phyloP scores from a whole-genome alignment of 2,329 filamentous ascomycete species.

The Chaetoscypha palmicola region DNA sequence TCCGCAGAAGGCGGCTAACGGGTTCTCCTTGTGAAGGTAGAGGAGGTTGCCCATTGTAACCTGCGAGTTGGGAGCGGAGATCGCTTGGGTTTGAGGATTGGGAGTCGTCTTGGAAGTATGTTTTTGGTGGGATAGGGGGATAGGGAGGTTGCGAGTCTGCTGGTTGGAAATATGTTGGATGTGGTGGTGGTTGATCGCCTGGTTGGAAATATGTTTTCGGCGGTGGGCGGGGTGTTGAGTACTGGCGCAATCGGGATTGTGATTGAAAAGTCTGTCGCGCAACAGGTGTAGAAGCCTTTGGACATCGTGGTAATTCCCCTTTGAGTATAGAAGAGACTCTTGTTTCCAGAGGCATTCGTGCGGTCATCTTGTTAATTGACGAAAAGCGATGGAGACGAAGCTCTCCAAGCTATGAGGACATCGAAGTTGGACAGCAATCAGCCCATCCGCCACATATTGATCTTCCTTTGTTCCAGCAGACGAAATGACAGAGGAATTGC shows the following conservation, averaged over 20 bases:
- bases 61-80: constrained; percentile 25
- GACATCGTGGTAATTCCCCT: no score
- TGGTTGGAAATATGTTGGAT: constrained; percentile 1
- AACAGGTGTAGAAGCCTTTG: neutral
- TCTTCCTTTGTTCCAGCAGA: no score
- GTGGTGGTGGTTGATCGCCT: constrained; percentile 3
- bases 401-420: no score
- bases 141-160: neutral
- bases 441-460: no score
- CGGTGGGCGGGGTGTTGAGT: constrained; percentile 9
- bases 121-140: neutral
- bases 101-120: neutral
- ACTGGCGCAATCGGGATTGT: constrained; percentile 4
- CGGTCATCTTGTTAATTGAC: no score
- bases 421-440: no score
- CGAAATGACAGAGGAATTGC: no score
- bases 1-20: constrained; percentile 25
- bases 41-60: neutral
- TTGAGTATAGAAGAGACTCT: no score
- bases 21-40: constrained; percentile 4
- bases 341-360: no score
- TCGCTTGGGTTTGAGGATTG: constrained; percentile 12
- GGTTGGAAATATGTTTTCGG: constrained; percentile 3
- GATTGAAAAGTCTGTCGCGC: neutral
- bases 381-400: no score